Base-by-base conservation (phyloP, 2,329 filamentous ascomycete genomes). In the Stemphylium vesicarium region DNA sequence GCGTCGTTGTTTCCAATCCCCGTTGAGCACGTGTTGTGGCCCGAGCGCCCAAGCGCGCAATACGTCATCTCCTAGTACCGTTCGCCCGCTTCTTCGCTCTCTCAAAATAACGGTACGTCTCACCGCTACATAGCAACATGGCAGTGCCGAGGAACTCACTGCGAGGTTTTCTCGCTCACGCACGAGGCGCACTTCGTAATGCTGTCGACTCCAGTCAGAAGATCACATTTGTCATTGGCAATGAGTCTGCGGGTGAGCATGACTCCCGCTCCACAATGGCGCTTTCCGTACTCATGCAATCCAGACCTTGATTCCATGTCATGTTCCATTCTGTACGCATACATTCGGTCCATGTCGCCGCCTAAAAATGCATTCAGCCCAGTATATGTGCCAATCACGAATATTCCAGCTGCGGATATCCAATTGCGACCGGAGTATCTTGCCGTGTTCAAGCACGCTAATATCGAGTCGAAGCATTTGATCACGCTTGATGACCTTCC, bases 231-330 rank as follows among this genome's bases (percentile, higher is more conserved):
- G 81, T 83, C 13, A 78, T 83, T 59, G 81, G 81, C 59, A 84
- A 84, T 62, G 81, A 83, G 67, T 82, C 80, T 46, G 81, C 81
- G 32, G 79, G 78, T 79, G 52, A 58, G 62, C 47, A 36, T 45
- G 40, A 36, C 36, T 55, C 24, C 31, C 11, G 45, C 41, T 58
- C 31, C 35, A 26, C 32, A 35, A 40, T 22, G 26, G 39, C 36
- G 35, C 12, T 16, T 47, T 42, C 12, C n/a, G 32, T 26, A 43
- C 54, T 65, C 39, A 69, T 45, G 47, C 26, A 47, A 63, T 62
- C 13, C 75, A 90, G 91, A 95, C 64, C 86, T 95, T 50, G 91
- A 95, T 77, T 93, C 90, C 1, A 83, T 95, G 63, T 90, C 88
- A 73, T 88, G 86, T 24, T 85, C 90, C 22, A 77, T 95, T 15